Evolutionary conservation across 2,329 filamentous ascomycete species (phyloP).

Genomic region (Fusarium sp.): DNA sequence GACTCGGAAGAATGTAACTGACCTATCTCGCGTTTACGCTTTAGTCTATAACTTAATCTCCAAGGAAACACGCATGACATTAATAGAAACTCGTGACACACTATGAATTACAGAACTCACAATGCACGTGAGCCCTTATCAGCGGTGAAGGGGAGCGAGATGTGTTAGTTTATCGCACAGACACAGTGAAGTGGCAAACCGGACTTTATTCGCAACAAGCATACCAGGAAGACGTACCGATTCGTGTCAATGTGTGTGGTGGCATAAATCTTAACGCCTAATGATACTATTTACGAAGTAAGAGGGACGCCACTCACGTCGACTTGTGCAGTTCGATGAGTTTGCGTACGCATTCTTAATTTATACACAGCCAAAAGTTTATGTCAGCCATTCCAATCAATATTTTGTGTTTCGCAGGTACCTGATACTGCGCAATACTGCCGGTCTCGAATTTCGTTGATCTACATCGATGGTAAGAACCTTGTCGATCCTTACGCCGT

Average conservation of each 20-base stretch:
- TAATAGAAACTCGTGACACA: constrained; percentile 28
- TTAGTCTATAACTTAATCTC: constrained; percentile 26
- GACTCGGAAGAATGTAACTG: constrained; percentile 19
- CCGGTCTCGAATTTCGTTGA: constrained; percentile 1
- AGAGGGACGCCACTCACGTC: constrained; percentile 31
- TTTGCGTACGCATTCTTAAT: not conserved
- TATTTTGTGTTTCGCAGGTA: not conserved
- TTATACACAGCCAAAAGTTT: constrained; percentile 3
- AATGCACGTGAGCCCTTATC: constrained; percentile 25
- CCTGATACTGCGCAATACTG: constrained; percentile 6
- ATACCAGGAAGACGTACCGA: not conserved
- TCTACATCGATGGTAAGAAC: constrained; percentile 8
- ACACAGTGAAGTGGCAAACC: constrained; percentile 17
- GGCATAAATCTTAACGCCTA: constrained; percentile 36
- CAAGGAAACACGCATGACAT: constrained; percentile 18
- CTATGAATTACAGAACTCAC: not conserved
- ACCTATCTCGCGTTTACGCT: constrained; percentile 12
- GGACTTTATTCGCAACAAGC: constrained; percentile 14
- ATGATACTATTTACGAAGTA: constrained; percentile 11
- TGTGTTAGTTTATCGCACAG: constrained; percentile 29
- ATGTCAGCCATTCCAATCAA: constrained; percentile 1
- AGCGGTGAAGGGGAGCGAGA: constrained; percentile 22
- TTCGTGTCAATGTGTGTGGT: constrained; percentile 23
- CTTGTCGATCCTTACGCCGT: constrained; percentile 21
- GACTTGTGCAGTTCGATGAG: constrained; percentile 10